Conservation (phyloP, 2,329 filamentous ascomycete species). For the Aspergillus texensis region DNA sequence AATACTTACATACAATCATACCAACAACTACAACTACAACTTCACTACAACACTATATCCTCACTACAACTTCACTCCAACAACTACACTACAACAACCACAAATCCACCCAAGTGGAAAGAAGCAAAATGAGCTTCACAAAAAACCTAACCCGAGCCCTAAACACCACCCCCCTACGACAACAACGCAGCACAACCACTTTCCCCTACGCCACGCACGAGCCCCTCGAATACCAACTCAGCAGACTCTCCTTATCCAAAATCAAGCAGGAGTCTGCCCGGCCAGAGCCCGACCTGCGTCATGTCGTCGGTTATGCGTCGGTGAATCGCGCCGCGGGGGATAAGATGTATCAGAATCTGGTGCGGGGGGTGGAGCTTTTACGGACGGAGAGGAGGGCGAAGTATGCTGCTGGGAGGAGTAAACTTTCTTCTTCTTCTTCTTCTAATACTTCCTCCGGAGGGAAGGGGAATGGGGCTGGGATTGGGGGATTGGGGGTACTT, state of each 20-base stretch:
- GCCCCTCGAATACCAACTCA: background rate
- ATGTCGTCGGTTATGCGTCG: background rate
- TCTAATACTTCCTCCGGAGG: background rate
- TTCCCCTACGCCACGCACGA: background rate
- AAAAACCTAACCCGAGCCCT: constrained; percentile 1
- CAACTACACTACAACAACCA: background rate
- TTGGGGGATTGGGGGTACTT: background rate
- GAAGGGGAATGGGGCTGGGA: background rate
- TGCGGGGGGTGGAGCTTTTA: background rate
- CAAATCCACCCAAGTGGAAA: background rate
- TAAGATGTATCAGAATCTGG: constrained; percentile 4
- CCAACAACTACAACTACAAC: no score
- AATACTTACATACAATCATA: no score
- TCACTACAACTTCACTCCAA: no score
- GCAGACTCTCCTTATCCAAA: background rate
- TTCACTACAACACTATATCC: no score
- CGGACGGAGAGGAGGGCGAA: background rate
- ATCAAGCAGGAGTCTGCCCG: background rate
- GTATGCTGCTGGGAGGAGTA: background rate
- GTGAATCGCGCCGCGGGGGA: background rate
- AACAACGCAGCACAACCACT: background rate
- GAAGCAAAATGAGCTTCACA: background rate
- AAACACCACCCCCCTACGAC: background rate
- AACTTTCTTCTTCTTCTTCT: background rate
- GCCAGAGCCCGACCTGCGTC: background rate